phyloP scores from a whole-genome alignment of 2,329 filamentous ascomycete genomes.

The Talaromyces funiculosus region DNA sequence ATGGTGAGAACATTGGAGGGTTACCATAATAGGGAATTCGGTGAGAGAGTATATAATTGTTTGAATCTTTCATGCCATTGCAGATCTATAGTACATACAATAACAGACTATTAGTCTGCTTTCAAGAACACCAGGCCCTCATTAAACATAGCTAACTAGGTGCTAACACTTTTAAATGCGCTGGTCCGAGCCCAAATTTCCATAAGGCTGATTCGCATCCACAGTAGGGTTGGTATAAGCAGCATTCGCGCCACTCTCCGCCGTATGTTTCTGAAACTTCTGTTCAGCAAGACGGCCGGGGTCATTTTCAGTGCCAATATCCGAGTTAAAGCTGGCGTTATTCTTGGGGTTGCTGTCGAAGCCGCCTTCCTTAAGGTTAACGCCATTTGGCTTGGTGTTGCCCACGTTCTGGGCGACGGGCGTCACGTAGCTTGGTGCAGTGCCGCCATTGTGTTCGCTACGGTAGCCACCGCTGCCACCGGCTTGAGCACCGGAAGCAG shows the following conservation, averaged over 20 bases:
- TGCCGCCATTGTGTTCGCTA: conserved; percentile 25
- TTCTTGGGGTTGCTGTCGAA: conserved; percentile 36
- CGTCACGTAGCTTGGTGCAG: conserved; percentile 36
- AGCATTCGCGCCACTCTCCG: conserved; percentile 25
- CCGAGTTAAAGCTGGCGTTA: conserved; percentile 48
- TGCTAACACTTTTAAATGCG: conserved; percentile 1
- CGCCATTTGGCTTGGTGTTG: conserved; percentile 44
- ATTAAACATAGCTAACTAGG: neutral
- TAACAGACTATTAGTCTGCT: neutral
- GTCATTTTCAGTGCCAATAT: conserved; percentile 53
- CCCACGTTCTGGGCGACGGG: conserved; percentile 26
- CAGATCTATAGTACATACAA: neutral
- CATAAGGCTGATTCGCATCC: conserved; percentile 23
- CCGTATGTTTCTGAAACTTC: conserved; percentile 28
- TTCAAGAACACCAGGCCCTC: neutral
- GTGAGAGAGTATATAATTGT: neutral
- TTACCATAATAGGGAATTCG: neutral
- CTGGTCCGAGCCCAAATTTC: conserved; percentile 15
- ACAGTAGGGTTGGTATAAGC: conserved; percentile 17
- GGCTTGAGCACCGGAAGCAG: conserved; percentile 2
- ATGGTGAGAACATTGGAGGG: neutral
- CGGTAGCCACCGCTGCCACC: conserved; percentile 24
- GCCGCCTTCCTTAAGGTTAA: conserved; percentile 47
- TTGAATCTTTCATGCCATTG: neutral
- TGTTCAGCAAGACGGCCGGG: conserved; percentile 47